Conservation (phyloP, 2,329 filamentous ascomycete species). For the Pseudogymnoascus sp. region DNA sequence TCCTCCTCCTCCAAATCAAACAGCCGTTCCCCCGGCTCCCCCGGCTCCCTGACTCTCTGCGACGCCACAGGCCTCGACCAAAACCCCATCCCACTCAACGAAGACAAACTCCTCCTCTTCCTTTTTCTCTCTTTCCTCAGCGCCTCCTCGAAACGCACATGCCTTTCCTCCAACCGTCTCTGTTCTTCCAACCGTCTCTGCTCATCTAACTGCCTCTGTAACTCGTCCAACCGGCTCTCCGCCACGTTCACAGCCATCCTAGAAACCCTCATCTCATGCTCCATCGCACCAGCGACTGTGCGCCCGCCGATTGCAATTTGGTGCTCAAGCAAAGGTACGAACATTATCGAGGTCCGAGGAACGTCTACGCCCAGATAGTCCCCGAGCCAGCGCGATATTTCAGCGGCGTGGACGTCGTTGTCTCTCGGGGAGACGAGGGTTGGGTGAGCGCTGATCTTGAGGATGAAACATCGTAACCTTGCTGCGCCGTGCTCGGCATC, state of each 20-base stretch:
- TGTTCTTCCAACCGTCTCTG: too few species aligned
- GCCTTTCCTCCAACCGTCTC: too few species aligned
- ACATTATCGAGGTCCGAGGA: not conserved
- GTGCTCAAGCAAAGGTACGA: not conserved
- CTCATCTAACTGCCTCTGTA: too few species aligned
- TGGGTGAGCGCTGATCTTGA: not conserved
- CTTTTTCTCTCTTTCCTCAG: not conserved
- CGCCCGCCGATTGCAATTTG: not conserved
- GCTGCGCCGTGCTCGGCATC: too few species aligned
- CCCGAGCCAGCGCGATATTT: not conserved
- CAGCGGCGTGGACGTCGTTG: not conserved
- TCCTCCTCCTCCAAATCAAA: not conserved
- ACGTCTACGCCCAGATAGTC: not conserved
- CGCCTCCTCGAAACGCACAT: too few species aligned
- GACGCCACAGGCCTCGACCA: not conserved
- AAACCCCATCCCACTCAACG: not conserved
- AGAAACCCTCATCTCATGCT: too few species aligned
- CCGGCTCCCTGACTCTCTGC: not conserved
- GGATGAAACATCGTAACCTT: not conserved
- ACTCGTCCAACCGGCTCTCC: too few species aligned
- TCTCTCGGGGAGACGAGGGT: accelerated
- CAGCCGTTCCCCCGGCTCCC: not conserved
- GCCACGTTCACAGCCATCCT: too few species aligned
- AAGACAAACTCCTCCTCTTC: not conserved
- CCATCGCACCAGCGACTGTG: not conserved